Base-by-base conservation (phyloP, 2,329 filamentous ascomycete genomes). In the Aspergillus awamori region DNA sequence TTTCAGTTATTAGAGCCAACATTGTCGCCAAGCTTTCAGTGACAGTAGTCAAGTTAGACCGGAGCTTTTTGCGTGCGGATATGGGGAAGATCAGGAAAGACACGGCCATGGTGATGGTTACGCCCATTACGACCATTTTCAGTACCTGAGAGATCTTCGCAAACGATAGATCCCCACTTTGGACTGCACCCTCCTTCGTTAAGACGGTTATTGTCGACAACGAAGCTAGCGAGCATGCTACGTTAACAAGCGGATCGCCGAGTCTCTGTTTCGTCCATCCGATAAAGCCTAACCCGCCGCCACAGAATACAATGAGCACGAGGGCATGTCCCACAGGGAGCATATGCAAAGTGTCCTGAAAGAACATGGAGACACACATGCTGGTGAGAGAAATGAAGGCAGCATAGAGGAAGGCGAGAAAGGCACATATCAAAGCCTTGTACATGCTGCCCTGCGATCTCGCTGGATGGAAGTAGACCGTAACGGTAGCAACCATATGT, bases 391-490 rank as follows among this genome's bases (percentile, higher is more conserved):
- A 91, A 39, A 97, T 81, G 41, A 92, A 80, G 36, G 88, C 85
- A 2, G 89, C 89, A 73, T 96, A 98, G 39, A 88, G 77, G 62
- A 97, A 91, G 1, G 93, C 93, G 36, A 90, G 82, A 39, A 91
- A 78, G 5, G 92, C 91, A 60, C 95, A 87, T 36, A 93, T 78
- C 10, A 89, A 85, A 3, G 93, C 93, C 76, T 97, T 91, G 60
- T 92, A 85, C 92, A 97, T 97, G 66, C 91, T 95, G 0, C 94
- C 94, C 26, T 89, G 86, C 17, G 92, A 92, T 60, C 94, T 84
- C 5, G 92, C 91, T 4, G 94, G 93, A 74, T 97, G 93, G 71
- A 97, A 98, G 72, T 97, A 98, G 10, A 97, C 93, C 0, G 92
- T 96, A 60, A 97, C 87, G 2, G 94, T 97, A 33, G 93, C 93